phyloP scores from a whole-genome alignment of 495 filamentous ascomycete genomes.

The Neurospora hispaniola region DNA sequence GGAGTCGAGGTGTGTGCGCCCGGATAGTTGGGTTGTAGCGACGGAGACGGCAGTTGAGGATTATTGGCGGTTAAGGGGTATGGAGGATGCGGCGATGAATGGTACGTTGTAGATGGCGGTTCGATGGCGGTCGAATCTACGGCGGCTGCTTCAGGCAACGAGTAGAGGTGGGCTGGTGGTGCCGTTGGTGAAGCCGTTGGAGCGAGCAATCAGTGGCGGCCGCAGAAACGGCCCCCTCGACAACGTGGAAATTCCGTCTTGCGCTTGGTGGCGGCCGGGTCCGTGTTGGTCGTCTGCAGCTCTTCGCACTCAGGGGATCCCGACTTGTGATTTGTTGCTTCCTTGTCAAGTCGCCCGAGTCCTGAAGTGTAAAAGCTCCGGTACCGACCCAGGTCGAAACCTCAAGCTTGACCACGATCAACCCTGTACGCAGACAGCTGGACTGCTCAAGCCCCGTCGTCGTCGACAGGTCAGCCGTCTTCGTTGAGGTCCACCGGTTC shows the following conservation, averaged over 20 bases:
- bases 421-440: not conserved
- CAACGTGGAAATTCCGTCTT: constrained; percentile 3
- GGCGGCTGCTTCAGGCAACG: constrained; percentile 22
- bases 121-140: constrained; percentile 20
- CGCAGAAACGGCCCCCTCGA: constrained; percentile 31
- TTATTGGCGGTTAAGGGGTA: constrained; percentile 18
- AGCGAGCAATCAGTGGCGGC: constrained; percentile 22
- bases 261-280: not conserved
- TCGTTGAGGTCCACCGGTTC: not conserved
- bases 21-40: constrained; percentile 27
- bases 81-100: not conserved
- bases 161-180: constrained; percentile 20
- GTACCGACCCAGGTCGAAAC: not conserved
- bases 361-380: not conserved
- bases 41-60: constrained; percentile 22
- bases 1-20: constrained; percentile 14
- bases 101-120: not conserved
- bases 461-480: not conserved
- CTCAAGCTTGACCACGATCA: not conserved
- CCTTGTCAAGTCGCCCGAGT: not conserved
- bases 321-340: not conserved
- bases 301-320: not conserved
- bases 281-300: not conserved
- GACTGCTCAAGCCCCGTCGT: not conserved
- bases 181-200: constrained; percentile 38